Evolutionary conservation across 176 grass and related monocot genomes (phyloP).

Genomic region (Lolium perenne): DNA sequence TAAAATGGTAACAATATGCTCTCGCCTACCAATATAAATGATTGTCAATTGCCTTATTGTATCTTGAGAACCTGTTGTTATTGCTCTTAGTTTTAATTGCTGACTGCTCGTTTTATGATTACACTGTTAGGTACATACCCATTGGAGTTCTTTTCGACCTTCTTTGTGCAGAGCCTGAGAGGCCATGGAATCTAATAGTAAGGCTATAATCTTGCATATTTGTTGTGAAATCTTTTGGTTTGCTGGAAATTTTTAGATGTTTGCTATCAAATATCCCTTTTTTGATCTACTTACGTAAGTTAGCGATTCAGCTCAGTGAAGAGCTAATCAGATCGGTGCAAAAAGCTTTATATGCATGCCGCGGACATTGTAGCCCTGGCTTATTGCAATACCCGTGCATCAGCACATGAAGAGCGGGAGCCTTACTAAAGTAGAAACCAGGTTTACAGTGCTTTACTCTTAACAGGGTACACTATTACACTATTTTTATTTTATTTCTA

Average conservation of each 20-base stretch:
- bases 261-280: background rate
- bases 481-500: background rate
- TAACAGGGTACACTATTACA: background rate
- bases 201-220: slow-evolving; percentile 30
- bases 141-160: slow-evolving; percentile 96
- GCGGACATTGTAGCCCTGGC: background rate
- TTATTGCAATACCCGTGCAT: background rate
- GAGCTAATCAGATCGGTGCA: background rate
- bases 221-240: background rate
- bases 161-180: slow-evolving; percentile 91
- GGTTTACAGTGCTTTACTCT: background rate
- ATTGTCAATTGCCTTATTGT: background rate
- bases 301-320: background rate
- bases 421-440: background rate
- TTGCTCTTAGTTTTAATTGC: background rate
- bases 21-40: background rate
- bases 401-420: background rate
- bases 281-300: slow-evolving; percentile 12
- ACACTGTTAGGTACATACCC: slow-evolving; percentile 80
- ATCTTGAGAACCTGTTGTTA: background rate
- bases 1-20: slow-evolving; percentile 75
- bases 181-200: slow-evolving; percentile 98
- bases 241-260: background rate
- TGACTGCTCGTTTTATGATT: slow-evolving; percentile 23
- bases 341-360: background rate